Evolutionary conservation across 2,329 filamentous ascomycete species (phyloP), one percentile per base, ranked within the genome.

Genomic region (Epicoccum nigrum): DNA sequence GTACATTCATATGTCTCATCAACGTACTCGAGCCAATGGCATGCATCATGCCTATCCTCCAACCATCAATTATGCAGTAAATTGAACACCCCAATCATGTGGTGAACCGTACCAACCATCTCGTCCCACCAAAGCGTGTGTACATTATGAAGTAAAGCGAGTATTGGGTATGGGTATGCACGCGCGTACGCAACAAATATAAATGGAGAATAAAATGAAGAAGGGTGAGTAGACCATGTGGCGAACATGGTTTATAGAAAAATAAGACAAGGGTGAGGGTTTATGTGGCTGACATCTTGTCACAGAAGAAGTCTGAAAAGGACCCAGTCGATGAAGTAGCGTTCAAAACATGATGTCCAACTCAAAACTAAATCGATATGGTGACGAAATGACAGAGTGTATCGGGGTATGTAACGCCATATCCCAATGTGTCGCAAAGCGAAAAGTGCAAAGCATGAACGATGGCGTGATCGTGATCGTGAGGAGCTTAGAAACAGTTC

Each of bases 401-500:
- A 43, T 54, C 43, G 54, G 65, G 65, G 65, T 67, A 68, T 65
- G 64, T 58, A 63, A 60, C 50, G 55, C 56, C 52, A 46, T 49
- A 40, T 59, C 57, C 60, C 54, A 59, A 50, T 56, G 56, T 60
- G 61, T 63, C 56, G 49, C 55, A 51, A 60, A 56, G 54, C 51
- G 59, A 48, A 53, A 62, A 54, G 56, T 51, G 56, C 58, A 56
- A 57, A 57, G 45, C 44, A 33, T 51, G 31, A 53, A 58, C 32
- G 45, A 17, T 40, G 38, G 21, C 19, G 47, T 41, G 21, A 20
- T 32, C 19, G 47, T 41, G 21, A 20, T 32, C 11, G 20, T 44
- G 33, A 35, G 34, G 41, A 41, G 42, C 30, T 60, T 91, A 97
- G 81, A 99, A 99, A 83, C 94, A 99, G 80, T 97, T 97, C 75